Conservation (phyloP, 2,329 filamentous ascomycete genomes). For the Epichloe elymi region DNA sequence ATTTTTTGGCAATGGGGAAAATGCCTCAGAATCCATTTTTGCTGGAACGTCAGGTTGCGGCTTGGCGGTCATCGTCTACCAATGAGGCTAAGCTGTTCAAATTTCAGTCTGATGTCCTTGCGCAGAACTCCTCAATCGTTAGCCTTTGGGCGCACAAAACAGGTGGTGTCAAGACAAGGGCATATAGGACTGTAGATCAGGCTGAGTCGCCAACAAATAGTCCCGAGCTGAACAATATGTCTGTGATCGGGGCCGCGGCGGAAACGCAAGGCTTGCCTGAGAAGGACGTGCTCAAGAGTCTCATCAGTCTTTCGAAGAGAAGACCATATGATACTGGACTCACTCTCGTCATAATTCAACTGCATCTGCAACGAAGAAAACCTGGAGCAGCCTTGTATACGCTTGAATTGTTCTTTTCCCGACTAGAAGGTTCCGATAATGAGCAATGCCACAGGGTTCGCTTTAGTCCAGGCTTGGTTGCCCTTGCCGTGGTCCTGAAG, state of each 20-base stretch:
- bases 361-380: constrained; percentile 63
- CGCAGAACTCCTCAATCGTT: constrained; percentile 49
- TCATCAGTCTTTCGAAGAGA: constrained; percentile 57
- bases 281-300: constrained; percentile 54
- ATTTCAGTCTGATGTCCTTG: constrained; percentile 47
- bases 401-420: constrained; percentile 61
- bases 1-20: constrained; percentile 32
- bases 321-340: constrained; percentile 71
- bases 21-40: constrained; percentile 50
- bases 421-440: constrained; percentile 49
- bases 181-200: constrained; percentile 26
- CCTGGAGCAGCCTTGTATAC: constrained; percentile 60
- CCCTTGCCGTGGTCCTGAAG: constrained; percentile 68
- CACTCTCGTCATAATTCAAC: constrained; percentile 64
- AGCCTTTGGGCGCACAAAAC: constrained; percentile 57
- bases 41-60: constrained; percentile 47
- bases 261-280: constrained; percentile 49
- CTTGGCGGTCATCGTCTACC: constrained; percentile 32
- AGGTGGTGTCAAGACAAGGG: constrained; percentile 41
- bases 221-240: constrained; percentile 26
- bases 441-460: constrained; percentile 53
- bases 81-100: constrained; percentile 54
- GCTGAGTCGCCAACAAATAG: constrained; percentile 16
- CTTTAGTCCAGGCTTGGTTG: constrained; percentile 74
- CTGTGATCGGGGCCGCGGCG: constrained; percentile 56